Percentiles rank a stretch among this genome's conserved stretches.
Evolutionary conservation across 2,329 filamentous ascomycete genomes (phyloP).

Genomic region (Metarhizium robertsii): DNA sequence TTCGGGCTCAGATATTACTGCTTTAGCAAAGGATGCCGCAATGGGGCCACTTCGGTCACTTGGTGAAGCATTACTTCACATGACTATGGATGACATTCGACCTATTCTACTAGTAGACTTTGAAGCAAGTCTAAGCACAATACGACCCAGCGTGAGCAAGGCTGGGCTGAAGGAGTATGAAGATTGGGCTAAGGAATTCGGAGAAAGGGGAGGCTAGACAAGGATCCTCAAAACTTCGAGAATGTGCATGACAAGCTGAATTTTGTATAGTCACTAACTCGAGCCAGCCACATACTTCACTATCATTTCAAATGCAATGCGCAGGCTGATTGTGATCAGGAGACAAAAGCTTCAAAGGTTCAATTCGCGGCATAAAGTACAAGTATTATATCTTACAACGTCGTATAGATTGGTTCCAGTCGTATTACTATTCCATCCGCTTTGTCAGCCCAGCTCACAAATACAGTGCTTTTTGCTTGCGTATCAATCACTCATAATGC

Average conservation of each 20-base stretch:
- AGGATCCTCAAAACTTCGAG: neutral
- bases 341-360: no score
- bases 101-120: constrained; percentile 81
- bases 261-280: neutral
- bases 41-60: constrained; percentile 91
- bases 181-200: constrained; percentile 89
- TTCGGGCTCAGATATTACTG: constrained; percentile 93
- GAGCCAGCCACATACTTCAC: neutral
- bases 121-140: constrained; percentile 69
- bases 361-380: neutral
- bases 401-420: neutral
- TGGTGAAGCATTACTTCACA: constrained; percentile 80
- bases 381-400: neutral
- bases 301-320: neutral
- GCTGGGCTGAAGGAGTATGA: constrained; percentile 82
- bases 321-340: neutral
- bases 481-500: neutral
- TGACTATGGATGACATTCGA: constrained; percentile 89
- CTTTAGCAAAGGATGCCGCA: constrained; percentile 91
- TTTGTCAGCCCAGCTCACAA: neutral
- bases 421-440: neutral
- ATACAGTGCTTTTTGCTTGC: neutral
- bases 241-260: neutral
- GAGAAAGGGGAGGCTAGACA: constrained; percentile 69
- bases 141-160: constrained; percentile 82